Percentiles rank a stretch among this genome's conserved stretches.
Evolutionary conservation across 345 rosid genomes (phyloP).

Genomic region (Carallia brachiata): DNA sequence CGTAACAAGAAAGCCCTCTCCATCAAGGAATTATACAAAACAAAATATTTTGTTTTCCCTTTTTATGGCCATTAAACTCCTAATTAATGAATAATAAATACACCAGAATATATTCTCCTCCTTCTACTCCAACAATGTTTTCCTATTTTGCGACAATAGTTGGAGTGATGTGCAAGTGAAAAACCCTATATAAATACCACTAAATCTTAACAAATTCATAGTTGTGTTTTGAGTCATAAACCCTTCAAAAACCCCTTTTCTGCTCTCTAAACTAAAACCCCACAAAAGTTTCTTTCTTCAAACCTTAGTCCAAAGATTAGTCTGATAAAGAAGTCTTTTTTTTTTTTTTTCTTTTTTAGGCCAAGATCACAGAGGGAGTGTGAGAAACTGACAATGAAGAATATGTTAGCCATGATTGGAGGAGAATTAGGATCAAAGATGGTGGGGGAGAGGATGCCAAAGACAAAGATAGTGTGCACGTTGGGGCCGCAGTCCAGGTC

Average conservation of each 20-base stretch:
- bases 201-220: not conserved
- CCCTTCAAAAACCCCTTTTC: not conserved
- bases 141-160: not conserved
- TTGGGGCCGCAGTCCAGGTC: constrained; percentile 93
- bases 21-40: not conserved
- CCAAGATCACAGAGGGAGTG: not conserved
- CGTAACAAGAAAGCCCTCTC: constrained; percentile 3
- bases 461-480: constrained; percentile 95
- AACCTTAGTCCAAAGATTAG: not conserved
- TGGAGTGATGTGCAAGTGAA: too few species aligned
- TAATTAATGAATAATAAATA: not conserved
- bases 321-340: not conserved
- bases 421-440: not conserved
- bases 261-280: not conserved
- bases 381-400: constrained; percentile 3
- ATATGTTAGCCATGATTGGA: not conserved
- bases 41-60: not conserved
- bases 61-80: not conserved
- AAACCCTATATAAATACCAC: not conserved
- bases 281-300: not conserved
- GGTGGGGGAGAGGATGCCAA: constrained; percentile 42
- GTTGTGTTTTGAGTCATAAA: not conserved
- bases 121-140: not conserved
- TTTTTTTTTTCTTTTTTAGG: not conserved
- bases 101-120: not conserved